Evolutionary conservation across 179 eudicot species (phyloP).

Genomic region (Carnegiea gigantea): DNA sequence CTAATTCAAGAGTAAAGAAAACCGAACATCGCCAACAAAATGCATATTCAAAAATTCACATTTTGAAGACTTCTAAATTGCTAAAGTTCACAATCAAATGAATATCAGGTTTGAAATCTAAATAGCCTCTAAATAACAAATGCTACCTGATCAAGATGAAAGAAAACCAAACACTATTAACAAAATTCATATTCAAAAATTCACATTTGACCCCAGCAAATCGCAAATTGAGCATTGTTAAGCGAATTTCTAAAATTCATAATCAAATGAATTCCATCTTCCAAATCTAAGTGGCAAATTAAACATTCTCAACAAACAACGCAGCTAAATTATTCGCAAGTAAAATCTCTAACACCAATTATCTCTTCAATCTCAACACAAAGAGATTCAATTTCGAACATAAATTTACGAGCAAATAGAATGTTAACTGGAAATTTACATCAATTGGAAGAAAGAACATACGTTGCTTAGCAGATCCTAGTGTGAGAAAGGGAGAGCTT

Average conservation of each 20-base stretch:
- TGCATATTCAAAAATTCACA: not conserved
- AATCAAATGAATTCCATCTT: not conserved
- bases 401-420: not conserved
- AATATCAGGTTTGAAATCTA: not conserved
- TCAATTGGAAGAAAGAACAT: not conserved
- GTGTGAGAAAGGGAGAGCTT: not conserved
- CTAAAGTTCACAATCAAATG: not conserved
- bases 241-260: not conserved
- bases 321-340: not conserved
- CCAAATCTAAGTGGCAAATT: not conserved
- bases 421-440: not conserved
- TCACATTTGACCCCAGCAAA: not conserved
- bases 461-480: conserved; percentile 15
- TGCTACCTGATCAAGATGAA: not conserved
- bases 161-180: too few species aligned
- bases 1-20: not conserved
- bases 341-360: not conserved
- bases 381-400: not conserved
- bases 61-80: not conserved
- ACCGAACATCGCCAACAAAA: not conserved
- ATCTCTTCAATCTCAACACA: not conserved
- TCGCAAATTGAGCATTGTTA: not conserved
- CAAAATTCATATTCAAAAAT: not conserved
- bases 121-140: not conserved
- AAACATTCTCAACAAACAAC: not conserved